Evolutionary conservation across 768 basidiomycete species (phyloP).

Genomic region (Galerina marginata): DNA sequence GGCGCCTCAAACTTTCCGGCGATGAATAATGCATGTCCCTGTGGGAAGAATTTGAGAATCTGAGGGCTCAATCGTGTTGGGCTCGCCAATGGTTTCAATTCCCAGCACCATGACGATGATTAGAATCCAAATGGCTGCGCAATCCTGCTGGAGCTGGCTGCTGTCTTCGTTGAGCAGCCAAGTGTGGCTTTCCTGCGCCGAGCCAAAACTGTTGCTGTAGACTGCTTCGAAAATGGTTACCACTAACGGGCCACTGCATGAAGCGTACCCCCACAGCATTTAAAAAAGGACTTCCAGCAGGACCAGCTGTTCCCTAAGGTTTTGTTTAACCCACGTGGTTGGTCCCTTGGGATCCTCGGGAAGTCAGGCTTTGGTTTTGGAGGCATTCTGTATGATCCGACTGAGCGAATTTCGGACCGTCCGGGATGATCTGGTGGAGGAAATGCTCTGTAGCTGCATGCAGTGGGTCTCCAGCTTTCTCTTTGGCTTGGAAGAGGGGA

Average conservation of each 20-base stretch:
- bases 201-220: constrained; percentile 68
- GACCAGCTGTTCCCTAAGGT: constrained; percentile 76
- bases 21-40: constrained; percentile 63
- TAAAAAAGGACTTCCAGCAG: constrained; percentile 89
- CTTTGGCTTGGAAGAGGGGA: constrained; percentile 75
- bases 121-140: constrained; percentile 75
- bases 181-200: constrained; percentile 62
- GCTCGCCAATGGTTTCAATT: constrained; percentile 70
- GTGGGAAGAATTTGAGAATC: constrained; percentile 51
- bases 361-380: constrained; percentile 54
- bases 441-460: constrained; percentile 58
- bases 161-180: constrained; percentile 81
- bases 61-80: constrained; percentile 54
- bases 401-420: constrained; percentile 66
- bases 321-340: constrained; percentile 77
- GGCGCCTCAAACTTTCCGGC: constrained; percentile 62
- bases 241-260: constrained; percentile 69
- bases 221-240: constrained; percentile 67
- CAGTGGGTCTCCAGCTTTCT: constrained; percentile 58
- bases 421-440: constrained; percentile 65
- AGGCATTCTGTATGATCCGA: constrained; percentile 67
- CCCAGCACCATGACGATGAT: constrained; percentile 81
- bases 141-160: constrained; percentile 65
- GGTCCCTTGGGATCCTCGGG: constrained; percentile 65
- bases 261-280: constrained; percentile 79